Conservation (phyloP, 202 grass and related monocot species). For the Panicum hallii region DNA sequence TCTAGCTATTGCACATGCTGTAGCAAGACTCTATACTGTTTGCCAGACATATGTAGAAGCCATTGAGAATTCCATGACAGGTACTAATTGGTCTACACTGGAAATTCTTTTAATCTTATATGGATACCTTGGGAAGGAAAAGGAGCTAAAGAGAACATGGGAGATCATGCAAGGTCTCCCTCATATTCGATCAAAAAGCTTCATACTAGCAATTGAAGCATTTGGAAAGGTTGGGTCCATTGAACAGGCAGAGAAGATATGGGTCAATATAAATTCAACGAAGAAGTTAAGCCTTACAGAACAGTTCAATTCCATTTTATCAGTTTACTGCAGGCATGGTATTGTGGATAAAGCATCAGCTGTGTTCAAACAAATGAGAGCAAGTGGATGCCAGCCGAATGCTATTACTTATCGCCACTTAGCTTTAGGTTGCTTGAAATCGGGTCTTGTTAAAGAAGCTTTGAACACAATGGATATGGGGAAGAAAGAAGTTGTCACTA, state of each 20-base stretch:
- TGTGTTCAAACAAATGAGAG: conserved; percentile 87
- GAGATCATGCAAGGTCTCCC: conserved; percentile 68
- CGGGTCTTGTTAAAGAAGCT: conserved; percentile 78
- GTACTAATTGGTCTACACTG: conserved; percentile 91
- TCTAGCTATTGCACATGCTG: conserved; percentile 79
- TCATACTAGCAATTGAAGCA: conserved; percentile 83
- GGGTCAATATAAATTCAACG: conserved; percentile 64
- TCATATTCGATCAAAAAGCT: conserved; percentile 75
- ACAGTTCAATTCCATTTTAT: conserved; percentile 88
- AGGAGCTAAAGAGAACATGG: conserved; percentile 79
- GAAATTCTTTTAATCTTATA: conserved; percentile 92
- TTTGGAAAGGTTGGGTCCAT: conserved; percentile 71
- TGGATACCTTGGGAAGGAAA: conserved; percentile 77
- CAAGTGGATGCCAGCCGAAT: conserved; percentile 78
- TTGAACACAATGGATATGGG: conserved; percentile 76
- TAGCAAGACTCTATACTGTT: conserved; percentile 82
- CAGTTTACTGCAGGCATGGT: conserved; percentile 82
- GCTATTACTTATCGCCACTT: conserved; percentile 95
- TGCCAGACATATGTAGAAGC: conserved; percentile 85
- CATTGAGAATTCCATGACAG: conserved; percentile 74
- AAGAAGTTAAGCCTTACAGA: conserved; percentile 60
- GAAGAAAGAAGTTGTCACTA: conserved; percentile 65
- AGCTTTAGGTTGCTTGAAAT: conserved; percentile 85
- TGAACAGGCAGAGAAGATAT: conserved; percentile 73
- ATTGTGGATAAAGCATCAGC: conserved; percentile 74